Base-by-base conservation (phyloP, 1,139 yeast genomes). In the Yamadazyma trypodendri region DNA sequence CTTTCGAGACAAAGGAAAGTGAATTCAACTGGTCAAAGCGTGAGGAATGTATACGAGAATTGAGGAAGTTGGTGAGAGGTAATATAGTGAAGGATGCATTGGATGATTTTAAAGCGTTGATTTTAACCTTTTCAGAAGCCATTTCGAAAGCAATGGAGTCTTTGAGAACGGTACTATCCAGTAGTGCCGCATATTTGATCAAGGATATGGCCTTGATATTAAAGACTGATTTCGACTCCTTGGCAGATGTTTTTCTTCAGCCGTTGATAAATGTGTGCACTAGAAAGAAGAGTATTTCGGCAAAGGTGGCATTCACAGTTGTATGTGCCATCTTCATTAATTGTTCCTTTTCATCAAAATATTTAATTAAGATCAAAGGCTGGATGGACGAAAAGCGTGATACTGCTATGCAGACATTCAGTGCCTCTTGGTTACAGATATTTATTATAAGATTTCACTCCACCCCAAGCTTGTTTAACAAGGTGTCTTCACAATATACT, bases 21-120 rank as follows among this genome's bases (percentile, higher is more conserved):
- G 98, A 94, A 54, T 73, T 72, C 43, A 92, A 92, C 54, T 92
- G 99, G 99, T 63, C 70, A 18, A 51, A 56, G 1, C 72, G 99
- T 52, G 97, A 90, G 50, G 72, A 73, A 40, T 66, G 65, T 39
- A 73, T 89, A 2, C 52, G 74, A 2, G 72, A 69, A 37, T 54
- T 88, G 28, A 69, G 97, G 40, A 66, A 74, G 2, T 54, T 84
- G 2, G 49, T 87, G 2, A 64, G 89, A 29, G 90, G 90, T 2
- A 78, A 81, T 51, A 9, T 65, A 1, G 35, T 51, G 0, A 39
- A 40, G 0, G 69, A 70, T 0, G 74, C 58, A 44, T 65, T 68
- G 0, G 66, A 65, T 0, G 76, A 69, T 4, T 58, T 83, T 29
- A 51, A 76, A 5, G 49, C 63, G 17, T 60, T 66, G 18, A 43